Base-by-base conservation (phyloP, 2,329 filamentous ascomycete species). In the Monosporascus cannonballus region DNA sequence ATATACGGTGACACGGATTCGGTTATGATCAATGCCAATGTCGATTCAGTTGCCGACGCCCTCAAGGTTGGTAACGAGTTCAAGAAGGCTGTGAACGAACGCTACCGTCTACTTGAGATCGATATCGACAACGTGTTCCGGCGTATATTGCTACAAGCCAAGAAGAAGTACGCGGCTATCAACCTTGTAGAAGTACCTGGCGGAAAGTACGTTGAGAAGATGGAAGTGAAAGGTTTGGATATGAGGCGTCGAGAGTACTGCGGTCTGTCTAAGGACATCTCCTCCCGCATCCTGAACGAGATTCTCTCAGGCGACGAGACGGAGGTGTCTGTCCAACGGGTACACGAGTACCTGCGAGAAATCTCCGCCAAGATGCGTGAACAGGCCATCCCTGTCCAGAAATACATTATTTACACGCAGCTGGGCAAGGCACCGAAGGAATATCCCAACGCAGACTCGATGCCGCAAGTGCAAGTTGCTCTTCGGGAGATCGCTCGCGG, bases 11-110 rank as follows among this genome's bases (percentile, higher is more conserved):
- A 99, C 72, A 99, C 94, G 14, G 94, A 99, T 72, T 99, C 94
- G 8, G 94, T 99, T 73, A 99, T 99, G 94, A 97, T 99, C 76
- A 99, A 99, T 67, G 96, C 94, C 58, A 97, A 97, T 66, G 91
- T 94, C 51, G 90, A 96, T 71, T 96, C 89, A 60, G 88, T 97
- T 30, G 84, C 89, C 34, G 91, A 96, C 64, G 94, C 94, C 2
- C 76, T 96, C 62, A 92, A 89, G 66, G 88, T 99, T 49, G 95
- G 94, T 53, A 86, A 90, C 45, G 90, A 97, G 57, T 97, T 99
- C 79, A 97, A 96, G 74, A 87, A 85, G 63, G 84, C 90, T 24
- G 94, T 99, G 72, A 99, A 99, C 67, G 90, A 96, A 62, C 85
- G 87, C 56, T 99, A 99, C 71, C 88, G 80, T 64, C 80, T 96